These are phyloP conservation scores for Barnettozyma wickerhamii DNA, from an alignment of 805 yeast genomes.

Conservation along the genomic window DNA sequence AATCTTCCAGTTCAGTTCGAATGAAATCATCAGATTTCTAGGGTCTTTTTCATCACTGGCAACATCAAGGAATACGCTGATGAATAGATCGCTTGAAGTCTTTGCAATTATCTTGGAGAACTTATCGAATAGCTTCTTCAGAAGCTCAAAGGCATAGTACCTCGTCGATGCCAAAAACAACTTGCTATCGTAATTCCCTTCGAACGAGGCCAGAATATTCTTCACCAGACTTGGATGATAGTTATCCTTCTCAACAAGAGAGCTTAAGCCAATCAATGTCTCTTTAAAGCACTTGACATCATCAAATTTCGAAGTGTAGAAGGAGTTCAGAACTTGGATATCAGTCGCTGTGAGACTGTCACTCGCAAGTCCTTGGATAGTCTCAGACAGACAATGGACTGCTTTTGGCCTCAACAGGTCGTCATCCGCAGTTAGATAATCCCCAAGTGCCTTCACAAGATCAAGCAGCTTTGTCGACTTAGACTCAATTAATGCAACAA, in stretches of 20 bases:
- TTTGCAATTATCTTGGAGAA: constrained; percentile 23
- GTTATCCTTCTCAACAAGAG: constrained; percentile 48
- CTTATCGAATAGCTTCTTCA: constrained; percentile 33
- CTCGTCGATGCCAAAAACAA: constrained; percentile 60
- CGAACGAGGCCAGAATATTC: constrained; percentile 34
- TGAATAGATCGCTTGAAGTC: constrained; percentile 35
- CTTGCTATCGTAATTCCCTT: constrained; percentile 47
- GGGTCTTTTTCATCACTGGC: constrained; percentile 96
- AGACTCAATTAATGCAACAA: constrained; percentile 24
- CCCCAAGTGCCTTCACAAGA: constrained; percentile 57
- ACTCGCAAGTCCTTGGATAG: constrained; percentile 28
- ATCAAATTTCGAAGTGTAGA: constrained; percentile 61
- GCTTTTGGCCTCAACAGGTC: constrained; percentile 48
- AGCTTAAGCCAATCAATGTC: constrained; percentile 48
- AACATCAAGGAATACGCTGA: constrained; percentile 57
- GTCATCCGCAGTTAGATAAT: constrained; percentile 56
- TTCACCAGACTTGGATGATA: constrained; percentile 35
- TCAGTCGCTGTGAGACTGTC: constrained; percentile 35
- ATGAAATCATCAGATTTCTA: constrained; percentile 69
- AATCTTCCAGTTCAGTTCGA: constrained; percentile 48
- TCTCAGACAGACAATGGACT: constrained; percentile 37
- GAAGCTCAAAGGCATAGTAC: constrained; percentile 49
- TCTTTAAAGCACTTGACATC: constrained; percentile 54
- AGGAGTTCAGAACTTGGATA: constrained; percentile 38
- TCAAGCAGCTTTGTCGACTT: constrained; percentile 37